A percentile compares a stretch with the other conserved stretches of the same genome.
These are phyloP conservation scores for Scleromitrula shiraiana DNA, from an alignment of 2,329 filamentous ascomycete species.

Conservation along the genomic window DNA sequence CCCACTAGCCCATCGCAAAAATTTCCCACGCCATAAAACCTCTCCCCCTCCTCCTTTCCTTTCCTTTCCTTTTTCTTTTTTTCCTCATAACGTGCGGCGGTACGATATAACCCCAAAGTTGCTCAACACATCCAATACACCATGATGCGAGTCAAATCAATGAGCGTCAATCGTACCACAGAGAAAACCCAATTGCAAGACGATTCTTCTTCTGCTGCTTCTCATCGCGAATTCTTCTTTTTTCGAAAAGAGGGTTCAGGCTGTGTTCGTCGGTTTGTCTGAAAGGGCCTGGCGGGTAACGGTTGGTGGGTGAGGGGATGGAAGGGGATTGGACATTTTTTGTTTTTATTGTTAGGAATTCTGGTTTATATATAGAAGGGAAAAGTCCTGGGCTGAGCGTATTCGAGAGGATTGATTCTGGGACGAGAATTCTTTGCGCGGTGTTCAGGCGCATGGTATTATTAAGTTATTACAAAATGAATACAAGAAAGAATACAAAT, in stretches of 20 bases:
- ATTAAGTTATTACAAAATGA: no score
- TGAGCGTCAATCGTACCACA: constrained; percentile 31
- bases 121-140: constrained; percentile 20
- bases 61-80: background rate
- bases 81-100: constrained; percentile 28
- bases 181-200: constrained; percentile 64
- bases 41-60: background rate
- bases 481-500: background rate
- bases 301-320: constrained; percentile 25
- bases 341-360: background rate
- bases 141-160: constrained; percentile 27
- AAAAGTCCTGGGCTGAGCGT: background rate
- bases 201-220: constrained; percentile 41
- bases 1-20: background rate
- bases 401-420: background rate
- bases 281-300: constrained; percentile 19
- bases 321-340: constrained; percentile 47
- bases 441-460: no score
- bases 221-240: constrained; percentile 29
- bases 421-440: background rate
- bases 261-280: constrained; percentile 21
- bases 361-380: background rate
- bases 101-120: constrained; percentile 27
- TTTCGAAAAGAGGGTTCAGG: background rate
- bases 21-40: background rate